Evolutionary conservation across 2,329 filamentous ascomycete genomes (phyloP), one percentile per base, ranked within the genome.

Genomic region (Pseudocercospora fijiensis): DNA sequence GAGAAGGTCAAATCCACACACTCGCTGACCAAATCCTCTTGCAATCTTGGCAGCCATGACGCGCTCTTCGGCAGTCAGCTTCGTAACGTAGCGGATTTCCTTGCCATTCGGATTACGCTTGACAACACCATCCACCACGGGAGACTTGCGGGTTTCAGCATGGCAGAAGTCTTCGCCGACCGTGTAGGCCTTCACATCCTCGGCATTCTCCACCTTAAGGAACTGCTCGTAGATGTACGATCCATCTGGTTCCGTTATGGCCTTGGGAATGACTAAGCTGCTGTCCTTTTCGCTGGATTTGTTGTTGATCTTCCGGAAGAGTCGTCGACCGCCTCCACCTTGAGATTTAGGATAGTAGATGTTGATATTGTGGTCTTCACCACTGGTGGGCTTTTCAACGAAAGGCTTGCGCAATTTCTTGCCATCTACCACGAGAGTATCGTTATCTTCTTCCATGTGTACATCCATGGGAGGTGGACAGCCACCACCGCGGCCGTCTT

Each of bases 221-320:
- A 99, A 99, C 76, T 96, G 92, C 77, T 99, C 95, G 77, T 98
- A 99, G 66, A 99, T 87, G 80, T 94, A 99, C 76, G 93, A 98
- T 73, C 90, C 87, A 20, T 84, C 84, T 0, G 87, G 86, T 70
- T 98, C 92, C 0, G 89, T 89, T 65, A 98, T 89, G 58, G 89
- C 92, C 41, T 93, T 84, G 10, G 95, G 95, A 18, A 90, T 79
- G 16, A 81, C 86, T 64, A 99, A 84, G 10, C 88, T 88, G 16
- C 90, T 85, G 64, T 97, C 90, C 73, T 90, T 96, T 76, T 99
- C 96, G 1, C 94, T 98, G 77, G 94, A 98, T 80, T 99, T 99
- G 83, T 99, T 99, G 73, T 96, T 96, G 72, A 99, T 91, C 78
- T 99, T 99, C 63, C 95, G 86, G 79, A 99, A 99, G 3, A 99